Percentiles rank a stretch among this genome's conserved stretches.
Conservation (phyloP, 441 rosid species). For the Melastoma candidum region DNA sequence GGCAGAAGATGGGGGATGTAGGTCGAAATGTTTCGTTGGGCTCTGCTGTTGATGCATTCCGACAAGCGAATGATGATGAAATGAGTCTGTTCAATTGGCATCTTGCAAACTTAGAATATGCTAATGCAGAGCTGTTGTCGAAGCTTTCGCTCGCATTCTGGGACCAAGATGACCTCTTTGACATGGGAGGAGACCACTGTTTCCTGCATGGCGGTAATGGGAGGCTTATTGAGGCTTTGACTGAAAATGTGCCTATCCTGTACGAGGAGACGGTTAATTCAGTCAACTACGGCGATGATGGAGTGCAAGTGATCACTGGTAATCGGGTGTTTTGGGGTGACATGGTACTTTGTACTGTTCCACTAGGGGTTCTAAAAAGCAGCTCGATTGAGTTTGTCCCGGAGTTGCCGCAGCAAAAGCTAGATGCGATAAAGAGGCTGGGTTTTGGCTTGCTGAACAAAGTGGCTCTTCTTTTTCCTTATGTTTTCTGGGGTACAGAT, state of each 20-base stretch:
- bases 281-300: constrained; percentile 70
- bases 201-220: constrained; percentile 90
- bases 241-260: constrained; percentile 74
- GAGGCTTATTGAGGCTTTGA: constrained; percentile 76
- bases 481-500: constrained; percentile 83
- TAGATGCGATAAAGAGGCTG: constrained; percentile 77
- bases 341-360: constrained; percentile 84
- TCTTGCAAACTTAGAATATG: constrained; percentile 89
- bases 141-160: constrained; percentile 92
- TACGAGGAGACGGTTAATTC: constrained; percentile 78
- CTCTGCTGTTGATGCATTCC: constrained; percentile 78
- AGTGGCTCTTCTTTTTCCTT: constrained; percentile 91
- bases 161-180: constrained; percentile 97
- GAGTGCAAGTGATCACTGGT: constrained; percentile 83
- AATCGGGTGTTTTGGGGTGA: constrained; percentile 73
- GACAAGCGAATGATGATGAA: constrained; percentile 60
- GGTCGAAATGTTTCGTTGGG: constrained; percentile 78
- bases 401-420: constrained; percentile 90
- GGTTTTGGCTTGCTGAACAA: constrained; percentile 88
- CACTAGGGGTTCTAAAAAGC: constrained; percentile 81
- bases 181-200: constrained; percentile 96
- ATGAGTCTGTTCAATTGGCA: constrained; percentile 84
- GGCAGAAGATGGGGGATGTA: constrained; percentile 92
- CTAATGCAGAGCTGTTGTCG: constrained; percentile 81
- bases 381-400: constrained; percentile 80